Evolutionary conservation across 2,329 filamentous ascomycete species (phyloP).

Genomic region (Aspergillus sp.): DNA sequence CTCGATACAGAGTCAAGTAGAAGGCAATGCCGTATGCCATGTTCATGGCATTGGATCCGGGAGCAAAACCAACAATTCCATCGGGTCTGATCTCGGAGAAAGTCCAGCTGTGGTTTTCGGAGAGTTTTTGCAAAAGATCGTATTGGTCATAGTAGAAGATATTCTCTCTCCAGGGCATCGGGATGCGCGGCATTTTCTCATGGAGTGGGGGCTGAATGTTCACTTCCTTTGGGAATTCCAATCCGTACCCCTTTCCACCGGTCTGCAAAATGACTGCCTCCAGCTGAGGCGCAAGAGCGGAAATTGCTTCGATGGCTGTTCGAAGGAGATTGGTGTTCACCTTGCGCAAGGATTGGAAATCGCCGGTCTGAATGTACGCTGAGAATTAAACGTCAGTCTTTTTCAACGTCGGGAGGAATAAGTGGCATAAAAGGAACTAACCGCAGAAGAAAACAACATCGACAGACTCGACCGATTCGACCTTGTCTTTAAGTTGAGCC

Average conservation of each 20-base stretch:
- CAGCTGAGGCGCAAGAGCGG: conserved; percentile 17
- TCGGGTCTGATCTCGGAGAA: conserved; percentile 27
- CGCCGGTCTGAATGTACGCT: conserved; percentile 14
- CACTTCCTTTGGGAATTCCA: conserved; percentile 28
- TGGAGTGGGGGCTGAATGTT: conserved; percentile 19
- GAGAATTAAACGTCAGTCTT: not conserved
- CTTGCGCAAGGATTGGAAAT: conserved; percentile 11
- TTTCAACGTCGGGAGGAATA: not conserved
- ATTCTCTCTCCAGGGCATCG: conserved; percentile 16
- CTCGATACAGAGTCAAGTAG: conserved; percentile 16
- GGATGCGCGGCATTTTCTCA: conserved; percentile 21
- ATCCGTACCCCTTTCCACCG: conserved; percentile 36
- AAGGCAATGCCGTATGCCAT: conserved; percentile 16
- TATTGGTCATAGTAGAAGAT: conserved; percentile 27
- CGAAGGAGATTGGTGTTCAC: conserved; percentile 34
- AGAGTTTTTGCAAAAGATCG: conserved; percentile 14
- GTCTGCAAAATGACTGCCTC: conserved; percentile 29
- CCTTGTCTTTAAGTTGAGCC: conserved; percentile 30
- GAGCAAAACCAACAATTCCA: conserved; percentile 21
- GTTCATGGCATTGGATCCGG: conserved; percentile 18
- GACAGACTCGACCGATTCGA: conserved; percentile 30
- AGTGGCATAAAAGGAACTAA: conserved; percentile 6
- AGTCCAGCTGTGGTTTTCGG: conserved; percentile 20
- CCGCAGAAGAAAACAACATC: conserved; percentile 37
- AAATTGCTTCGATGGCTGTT: conserved; percentile 27